phyloP scores from a whole-genome alignment of 2,329 filamentous ascomycete species.

The Mycosphaerella sp. region DNA sequence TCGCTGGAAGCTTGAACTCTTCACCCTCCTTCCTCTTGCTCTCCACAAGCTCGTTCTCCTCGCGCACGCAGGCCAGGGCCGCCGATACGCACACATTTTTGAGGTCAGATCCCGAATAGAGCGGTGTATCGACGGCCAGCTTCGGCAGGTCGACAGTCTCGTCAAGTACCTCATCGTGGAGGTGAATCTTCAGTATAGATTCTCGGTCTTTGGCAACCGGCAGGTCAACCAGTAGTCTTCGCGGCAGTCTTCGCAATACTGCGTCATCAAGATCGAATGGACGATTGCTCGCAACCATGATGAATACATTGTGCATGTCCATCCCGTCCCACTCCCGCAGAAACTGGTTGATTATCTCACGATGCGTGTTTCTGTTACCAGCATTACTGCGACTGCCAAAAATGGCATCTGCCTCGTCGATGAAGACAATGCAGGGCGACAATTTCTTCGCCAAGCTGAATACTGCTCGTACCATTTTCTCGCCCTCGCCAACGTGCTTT shows the following conservation, averaged over 20 bases:
- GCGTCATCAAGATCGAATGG: constrained; percentile 92
- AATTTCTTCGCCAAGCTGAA: constrained; percentile 89
- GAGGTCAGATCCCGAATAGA: constrained; percentile 76
- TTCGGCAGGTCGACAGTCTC: constrained; percentile 53
- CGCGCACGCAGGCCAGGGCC: constrained; percentile 69
- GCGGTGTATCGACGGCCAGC: constrained; percentile 61
- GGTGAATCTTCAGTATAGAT: constrained; percentile 64
- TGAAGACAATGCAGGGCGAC: constrained; percentile 87
- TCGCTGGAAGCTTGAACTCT: constrained; percentile 58
- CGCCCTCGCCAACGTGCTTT: constrained; percentile 92
- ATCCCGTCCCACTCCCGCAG: constrained; percentile 95
- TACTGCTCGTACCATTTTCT: constrained; percentile 90
- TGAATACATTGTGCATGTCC: constrained; percentile 69
- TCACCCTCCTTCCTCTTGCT: constrained; percentile 23
- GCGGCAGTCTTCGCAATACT: constrained; percentile 67
- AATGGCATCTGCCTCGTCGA: constrained; percentile 93
- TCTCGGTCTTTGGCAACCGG: constrained; percentile 60
- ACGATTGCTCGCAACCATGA: constrained; percentile 96
- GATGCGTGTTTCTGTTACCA: constrained; percentile 62
- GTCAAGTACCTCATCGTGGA: constrained; percentile 61
- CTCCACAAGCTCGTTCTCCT: constrained; percentile 52
- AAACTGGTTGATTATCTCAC: constrained; percentile 95
- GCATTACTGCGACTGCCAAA: constrained; percentile 68
- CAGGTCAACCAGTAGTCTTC: constrained; percentile 66
- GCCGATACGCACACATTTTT: constrained; percentile 78